These are phyloP conservation scores for Tolypocladium ophioglossoides DNA, from an alignment of 2,329 filamentous ascomycete species.

Conservation along the genomic window DNA sequence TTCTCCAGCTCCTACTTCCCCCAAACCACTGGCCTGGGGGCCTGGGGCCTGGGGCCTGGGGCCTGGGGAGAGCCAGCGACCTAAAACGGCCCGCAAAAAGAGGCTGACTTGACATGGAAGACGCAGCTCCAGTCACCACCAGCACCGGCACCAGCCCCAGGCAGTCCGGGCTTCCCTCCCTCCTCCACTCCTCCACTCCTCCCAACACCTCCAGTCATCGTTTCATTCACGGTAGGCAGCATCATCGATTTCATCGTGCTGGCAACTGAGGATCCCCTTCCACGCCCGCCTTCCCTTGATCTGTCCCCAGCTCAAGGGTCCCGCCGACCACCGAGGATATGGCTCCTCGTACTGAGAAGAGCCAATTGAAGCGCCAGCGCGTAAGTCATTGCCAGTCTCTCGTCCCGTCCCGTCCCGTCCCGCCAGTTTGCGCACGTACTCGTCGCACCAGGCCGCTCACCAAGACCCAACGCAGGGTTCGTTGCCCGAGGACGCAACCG, in stretches of 20 bases:
- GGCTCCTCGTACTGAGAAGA: conserved; percentile 60
- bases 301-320: not conserved
- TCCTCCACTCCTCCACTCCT: conserved; percentile 13
- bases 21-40: too few species aligned
- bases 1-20: not conserved
- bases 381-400: conserved; percentile 37
- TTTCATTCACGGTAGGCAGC: conserved; percentile 18
- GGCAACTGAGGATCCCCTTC: conserved; percentile 1
- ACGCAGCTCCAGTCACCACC: not conserved
- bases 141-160: too few species aligned
- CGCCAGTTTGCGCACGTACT: conserved; percentile 4
- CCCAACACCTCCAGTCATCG: conserved; percentile 9
- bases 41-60: too few species aligned
- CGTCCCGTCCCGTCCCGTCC: conserved; percentile 10
- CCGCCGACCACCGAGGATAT: conserved; percentile 24
- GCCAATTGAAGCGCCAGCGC: conserved; percentile 72
- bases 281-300: not conserved
- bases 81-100: not conserved
- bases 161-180: conserved; percentile 5
- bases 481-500: conserved; percentile 49
- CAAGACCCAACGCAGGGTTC: conserved; percentile 43
- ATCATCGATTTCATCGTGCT: conserved; percentile 3
- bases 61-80: not conserved
- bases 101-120: not conserved
- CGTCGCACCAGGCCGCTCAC: conserved; percentile 12